Base-by-base conservation (phyloP, 164 flowering plant species). In the Sedum album region DNA sequence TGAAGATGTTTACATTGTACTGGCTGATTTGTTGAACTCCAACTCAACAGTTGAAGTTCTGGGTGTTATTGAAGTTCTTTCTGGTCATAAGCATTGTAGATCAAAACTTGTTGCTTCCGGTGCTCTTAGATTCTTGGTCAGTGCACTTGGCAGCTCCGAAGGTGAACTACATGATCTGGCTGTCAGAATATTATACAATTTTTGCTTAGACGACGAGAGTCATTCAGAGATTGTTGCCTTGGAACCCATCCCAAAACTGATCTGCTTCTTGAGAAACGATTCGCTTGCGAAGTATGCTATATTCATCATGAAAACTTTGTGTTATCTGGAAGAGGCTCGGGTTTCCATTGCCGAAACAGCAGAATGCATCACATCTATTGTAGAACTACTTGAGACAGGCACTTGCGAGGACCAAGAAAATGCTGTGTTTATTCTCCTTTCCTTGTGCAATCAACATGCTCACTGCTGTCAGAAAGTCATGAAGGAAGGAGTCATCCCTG, bases 401-500 rank as follows among this genome's bases (percentile, higher is more conserved):
- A 78, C 71, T 68, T 60, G 20, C 20, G 84, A 86, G 68, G 86
- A 83, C 35, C 90, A 89, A 76, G 98, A 91, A 71, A 79, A 81
- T 72, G 88, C 89, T 11, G 80, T 87, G 33, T 74, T 72, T 31
- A 39, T 89, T 69, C 84, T 93, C 69, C 85, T 86, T 36, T 73
- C 81, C 9, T 68, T 93, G 60, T 91, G 98, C 76, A 79, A 88
- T 65, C 83, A 83, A 48, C 73, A 81, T 20, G 57, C 67, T 35
- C 74, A 83, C 28, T 86, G 82, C 68, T 85, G 93, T 76, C 76
- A 77, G 18, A 49, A 86, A 79, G 95, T 86, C 31, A 71, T 85
- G 89, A 79, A 80, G 1, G 97, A 86, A 65, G 89, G 89, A 38
- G 82, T 87, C 26, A 78, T 91, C 64, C 83, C 95, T 35, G 31